These are phyloP conservation scores for Terfezia boudieri DNA, from an alignment of 495 filamentous ascomycete genomes.

Conservation along the genomic window DNA sequence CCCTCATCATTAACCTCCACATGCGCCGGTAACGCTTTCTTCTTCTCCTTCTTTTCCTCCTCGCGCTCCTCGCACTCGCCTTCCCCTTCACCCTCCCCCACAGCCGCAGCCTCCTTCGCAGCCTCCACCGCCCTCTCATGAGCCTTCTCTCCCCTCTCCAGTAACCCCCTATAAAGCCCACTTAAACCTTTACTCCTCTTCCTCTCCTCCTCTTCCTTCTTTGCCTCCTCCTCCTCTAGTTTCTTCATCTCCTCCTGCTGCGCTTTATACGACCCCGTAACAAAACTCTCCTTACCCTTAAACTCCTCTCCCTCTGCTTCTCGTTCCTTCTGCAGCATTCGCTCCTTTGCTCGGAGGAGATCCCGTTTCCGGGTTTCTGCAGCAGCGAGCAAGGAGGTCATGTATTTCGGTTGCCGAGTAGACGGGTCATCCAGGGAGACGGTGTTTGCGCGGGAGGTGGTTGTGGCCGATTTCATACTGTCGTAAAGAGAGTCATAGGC, in stretches of 20 bases:
- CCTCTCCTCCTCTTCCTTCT: constrained; percentile 27
- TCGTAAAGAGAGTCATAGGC: constrained; percentile 59
- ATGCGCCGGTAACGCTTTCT: constrained; percentile 39
- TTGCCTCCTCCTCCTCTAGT: constrained; percentile 60
- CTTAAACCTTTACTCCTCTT: constrained; percentile 57
- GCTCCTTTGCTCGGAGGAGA: constrained; percentile 67
- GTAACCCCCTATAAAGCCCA: constrained; percentile 62
- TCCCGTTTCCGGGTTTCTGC: constrained; percentile 79
- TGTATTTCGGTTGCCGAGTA: constrained; percentile 52
- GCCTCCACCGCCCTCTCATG: constrained; percentile 48
- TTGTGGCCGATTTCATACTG: constrained; percentile 24
- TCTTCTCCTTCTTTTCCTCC: constrained; percentile 23
- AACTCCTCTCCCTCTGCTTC: constrained; percentile 89
- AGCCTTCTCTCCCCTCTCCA: constrained; percentile 52
- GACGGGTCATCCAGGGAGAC: constrained; percentile 20
- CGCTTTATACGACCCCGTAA: constrained; percentile 82
- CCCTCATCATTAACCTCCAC: constrained; percentile 81
- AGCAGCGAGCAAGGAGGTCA: constrained; percentile 53
- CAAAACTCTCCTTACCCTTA: constrained; percentile 87
- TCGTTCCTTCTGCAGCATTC: constrained; percentile 62
- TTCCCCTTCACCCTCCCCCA: constrained; percentile 18
- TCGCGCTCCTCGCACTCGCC: constrained; percentile 7
- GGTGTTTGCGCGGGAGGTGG: not conserved
- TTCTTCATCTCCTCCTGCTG: constrained; percentile 68
- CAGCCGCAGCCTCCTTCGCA: constrained; percentile 39